Percentiles rank a stretch among this genome's conserved stretches.
phyloP scores from a whole-genome alignment of 371 early-diverging fungal genomes.

The Lichtheimia ornata region DNA sequence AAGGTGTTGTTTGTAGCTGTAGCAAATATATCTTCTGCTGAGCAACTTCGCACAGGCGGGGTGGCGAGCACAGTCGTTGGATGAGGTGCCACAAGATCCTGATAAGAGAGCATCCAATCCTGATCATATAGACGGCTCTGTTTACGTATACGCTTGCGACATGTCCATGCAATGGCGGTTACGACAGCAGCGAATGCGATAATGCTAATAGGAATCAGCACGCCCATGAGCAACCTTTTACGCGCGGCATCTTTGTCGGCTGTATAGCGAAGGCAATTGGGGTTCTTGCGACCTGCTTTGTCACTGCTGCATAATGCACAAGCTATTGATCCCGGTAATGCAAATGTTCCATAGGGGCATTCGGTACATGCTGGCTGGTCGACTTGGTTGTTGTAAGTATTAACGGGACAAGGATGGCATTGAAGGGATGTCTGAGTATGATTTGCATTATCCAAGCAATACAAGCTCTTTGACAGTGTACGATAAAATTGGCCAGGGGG shows the following conservation, averaged over 20 bases:
- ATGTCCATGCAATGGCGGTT: constrained; percentile 13
- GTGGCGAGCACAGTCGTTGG: too few species aligned
- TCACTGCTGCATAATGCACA: constrained; percentile 29
- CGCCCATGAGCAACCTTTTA: constrained; percentile 23
- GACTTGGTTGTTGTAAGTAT: constrained; percentile 23
- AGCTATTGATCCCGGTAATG: constrained; percentile 16
- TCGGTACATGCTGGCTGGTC: constrained; percentile 31
- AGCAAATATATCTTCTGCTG: constrained; percentile 1
- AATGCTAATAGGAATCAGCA: constrained; percentile 31
- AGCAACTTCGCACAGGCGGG: neutral
- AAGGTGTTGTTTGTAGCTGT: too few species aligned
- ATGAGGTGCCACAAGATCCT: constrained; percentile 22
- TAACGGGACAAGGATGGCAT: constrained; percentile 36
- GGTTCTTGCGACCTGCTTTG: constrained; percentile 13
- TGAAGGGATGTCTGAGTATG: constrained; percentile 20
- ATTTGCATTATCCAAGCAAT: constrained; percentile 19
- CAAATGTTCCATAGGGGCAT: constrained; percentile 28
- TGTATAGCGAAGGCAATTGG: constrained; percentile 17
- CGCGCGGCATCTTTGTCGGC: constrained; percentile 9
- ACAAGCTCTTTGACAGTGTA: constrained; percentile 13
- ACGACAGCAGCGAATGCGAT: constrained; percentile 3
- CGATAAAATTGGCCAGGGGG: constrained; percentile 26
- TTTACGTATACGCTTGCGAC: constrained; percentile 23
- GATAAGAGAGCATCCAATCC: constrained; percentile 46
- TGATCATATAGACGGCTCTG: constrained; percentile 34